Percentiles rank a stretch among this genome's conserved stretches.
These are phyloP conservation scores for Cryptosporidium meleagridis DNA, from an alignment of 169 alveolate species.

Conservation along the genomic window DNA sequence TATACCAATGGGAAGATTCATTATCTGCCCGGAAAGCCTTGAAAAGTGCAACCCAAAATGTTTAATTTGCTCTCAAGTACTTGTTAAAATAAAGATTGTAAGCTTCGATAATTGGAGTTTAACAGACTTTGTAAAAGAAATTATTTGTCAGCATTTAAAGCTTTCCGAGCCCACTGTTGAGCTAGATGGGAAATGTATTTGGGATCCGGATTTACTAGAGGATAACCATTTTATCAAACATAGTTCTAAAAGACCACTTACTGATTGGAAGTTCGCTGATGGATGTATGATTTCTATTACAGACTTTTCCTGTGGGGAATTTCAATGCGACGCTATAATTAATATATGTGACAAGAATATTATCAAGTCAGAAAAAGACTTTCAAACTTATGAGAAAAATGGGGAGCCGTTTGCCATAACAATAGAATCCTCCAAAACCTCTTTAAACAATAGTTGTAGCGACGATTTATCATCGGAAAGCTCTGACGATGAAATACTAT, in stretches of 20 bases:
- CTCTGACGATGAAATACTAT: conserved; percentile 1
- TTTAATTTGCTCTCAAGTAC: conserved; percentile 78
- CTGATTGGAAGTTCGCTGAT: conserved; percentile 39
- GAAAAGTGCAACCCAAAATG: conserved; percentile 77
- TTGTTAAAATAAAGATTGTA: conserved; percentile 72
- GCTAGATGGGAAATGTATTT: conserved; percentile 57
- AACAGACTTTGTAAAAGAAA: conserved; percentile 74
- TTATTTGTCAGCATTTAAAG: conserved; percentile 33
- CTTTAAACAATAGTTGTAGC: not conserved
- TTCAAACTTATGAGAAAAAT: not conserved
- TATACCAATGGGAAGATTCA: conserved; percentile 52
- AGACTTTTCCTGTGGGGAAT: conserved; percentile 35
- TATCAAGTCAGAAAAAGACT: not conserved
- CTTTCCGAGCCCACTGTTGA: conserved; percentile 55
- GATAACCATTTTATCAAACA: conserved; percentile 16
- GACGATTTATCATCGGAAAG: not conserved
- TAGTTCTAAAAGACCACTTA: not conserved
- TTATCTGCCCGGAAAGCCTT: conserved; percentile 78
- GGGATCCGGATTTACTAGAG: conserved; percentile 53
- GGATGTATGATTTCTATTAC: conserved; percentile 38
- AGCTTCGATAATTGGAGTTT: conserved; percentile 75
- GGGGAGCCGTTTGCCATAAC: not conserved
- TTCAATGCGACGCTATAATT: conserved; percentile 64
- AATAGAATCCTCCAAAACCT: not conserved
- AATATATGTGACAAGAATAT: not conserved